Evolutionary conservation across 2,329 filamentous ascomycete species (phyloP), one percentile per base, ranked within the genome.

Genomic region (Sporothrix mexicana): DNA sequence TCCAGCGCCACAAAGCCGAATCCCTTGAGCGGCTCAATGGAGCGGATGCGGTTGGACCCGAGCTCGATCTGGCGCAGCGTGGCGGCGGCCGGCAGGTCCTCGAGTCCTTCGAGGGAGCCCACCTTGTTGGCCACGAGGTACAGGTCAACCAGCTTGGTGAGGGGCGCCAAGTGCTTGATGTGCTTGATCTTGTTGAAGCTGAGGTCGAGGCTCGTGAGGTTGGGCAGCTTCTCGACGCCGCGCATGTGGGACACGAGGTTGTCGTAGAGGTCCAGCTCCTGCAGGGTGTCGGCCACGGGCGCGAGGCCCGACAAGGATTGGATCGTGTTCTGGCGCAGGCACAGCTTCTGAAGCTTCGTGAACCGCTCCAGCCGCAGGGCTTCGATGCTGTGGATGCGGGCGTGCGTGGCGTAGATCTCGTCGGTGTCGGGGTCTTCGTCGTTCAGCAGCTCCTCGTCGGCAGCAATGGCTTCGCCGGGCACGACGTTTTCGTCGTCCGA

Each of bases 111-210:
- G 78, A 99, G 98, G 72, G 86, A 90, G 76, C 88, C 88, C 79
- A 99, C 97, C 81, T 96, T 96, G 83, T 99, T 98, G 79, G 97
- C 93, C 68, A 98, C 94, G 77, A 99, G 93, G 81, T 92, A 99
- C 2, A 99, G 81, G 77, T 98, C 94, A 75, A 87, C 92, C 73
- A 98, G 87, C 71, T 94, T 87, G 25, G 84, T 91, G 73, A 99
- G 84, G 78, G 95, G 92, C 73, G 88, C 87, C 76, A 98, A 84
- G 78, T 95, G 90, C 82, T 97, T 97, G 84, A 99, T 97, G 82
- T 98, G 95, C 81, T 97, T 98, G 84, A 99, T 95, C 85, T 98
- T 98, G 86, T 99, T 99, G 88, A 98, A 99, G 81, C 93, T 97
- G 69, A 99, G 86, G 80, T 99, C 96, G 71, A 99, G 88, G 72